phyloP scores from a whole-genome alignment of 2,329 filamentous ascomycete species.

The Ceratocystis alfenasii region DNA sequence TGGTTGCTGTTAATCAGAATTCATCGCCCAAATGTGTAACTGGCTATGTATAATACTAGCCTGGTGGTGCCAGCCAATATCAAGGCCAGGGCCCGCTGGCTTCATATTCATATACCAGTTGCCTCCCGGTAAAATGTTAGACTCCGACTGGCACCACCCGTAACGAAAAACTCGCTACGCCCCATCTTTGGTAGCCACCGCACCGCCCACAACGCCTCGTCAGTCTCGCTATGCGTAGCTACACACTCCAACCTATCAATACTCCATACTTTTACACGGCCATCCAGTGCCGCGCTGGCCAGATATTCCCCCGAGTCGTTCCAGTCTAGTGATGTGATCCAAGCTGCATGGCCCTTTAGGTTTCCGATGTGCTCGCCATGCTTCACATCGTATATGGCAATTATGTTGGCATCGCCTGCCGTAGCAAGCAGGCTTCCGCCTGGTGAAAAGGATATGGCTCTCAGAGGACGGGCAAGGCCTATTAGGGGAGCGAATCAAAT shows the following conservation, averaged over 20 bases:
- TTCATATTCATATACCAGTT: conserved; percentile 46
- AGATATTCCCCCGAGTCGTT: conserved; percentile 86
- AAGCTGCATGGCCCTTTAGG: conserved; percentile 64
- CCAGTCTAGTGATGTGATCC: conserved; percentile 89
- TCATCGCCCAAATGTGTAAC: neutral
- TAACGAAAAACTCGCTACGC: conserved; percentile 62
- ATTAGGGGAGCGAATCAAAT: too few species aligned
- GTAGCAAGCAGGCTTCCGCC: conserved; percentile 74
- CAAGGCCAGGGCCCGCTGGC: neutral
- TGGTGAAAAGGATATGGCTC: conserved; percentile 78
- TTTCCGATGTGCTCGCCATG: conserved; percentile 89
- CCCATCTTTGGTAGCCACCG: conserved; percentile 67
- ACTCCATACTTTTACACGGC: conserved; percentile 93
- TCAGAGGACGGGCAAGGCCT: conserved; percentile 37
- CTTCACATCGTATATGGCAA: conserved; percentile 82
- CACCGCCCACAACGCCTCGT: conserved; percentile 71
- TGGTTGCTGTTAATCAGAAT: too few species aligned
- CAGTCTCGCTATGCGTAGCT: conserved; percentile 84
- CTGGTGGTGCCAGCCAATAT: neutral
- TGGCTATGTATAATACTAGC: neutral
- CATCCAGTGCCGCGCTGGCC: conserved; percentile 77
- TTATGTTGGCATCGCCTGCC: conserved; percentile 76
- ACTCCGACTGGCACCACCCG: conserved; percentile 62
- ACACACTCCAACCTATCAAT: conserved; percentile 74
- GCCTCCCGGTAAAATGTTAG: conserved; percentile 78